phyloP scores from a whole-genome alignment of 331 rosid species.

The Quercus phellos region DNA sequence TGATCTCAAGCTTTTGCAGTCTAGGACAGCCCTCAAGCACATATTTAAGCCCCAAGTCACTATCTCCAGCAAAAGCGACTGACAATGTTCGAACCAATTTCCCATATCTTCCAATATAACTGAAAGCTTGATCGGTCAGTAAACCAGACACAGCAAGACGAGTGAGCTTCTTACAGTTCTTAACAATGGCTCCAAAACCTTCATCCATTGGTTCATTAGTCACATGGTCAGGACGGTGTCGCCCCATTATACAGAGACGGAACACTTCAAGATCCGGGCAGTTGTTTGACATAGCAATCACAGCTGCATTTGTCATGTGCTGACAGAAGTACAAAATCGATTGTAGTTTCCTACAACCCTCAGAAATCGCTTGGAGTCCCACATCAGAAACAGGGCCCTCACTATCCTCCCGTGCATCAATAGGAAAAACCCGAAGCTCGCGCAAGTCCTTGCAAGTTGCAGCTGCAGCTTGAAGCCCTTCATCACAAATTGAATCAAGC shows the following conservation, averaged over 20 bases:
- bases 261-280: slow-evolving; percentile 83
- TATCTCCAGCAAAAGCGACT: slow-evolving; percentile 78
- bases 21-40: slow-evolving; percentile 74
- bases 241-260: slow-evolving; percentile 81
- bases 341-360: slow-evolving; percentile 77
- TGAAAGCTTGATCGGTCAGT: slow-evolving; percentile 71
- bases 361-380: slow-evolving; percentile 75
- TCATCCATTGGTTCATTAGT: slow-evolving; percentile 77
- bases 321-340: slow-evolving; percentile 77
- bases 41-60: slow-evolving; percentile 54
- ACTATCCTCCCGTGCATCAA: slow-evolving; percentile 39
- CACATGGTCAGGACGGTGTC: slow-evolving; percentile 51
- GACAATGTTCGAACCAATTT: slow-evolving; percentile 76
- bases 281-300: slow-evolving; percentile 72
- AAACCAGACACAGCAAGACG: slow-evolving; percentile 85
- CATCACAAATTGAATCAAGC: slow-evolving; percentile 77
- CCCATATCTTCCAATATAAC: slow-evolving; percentile 64
- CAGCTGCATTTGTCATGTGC: slow-evolving; percentile 82
- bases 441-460: slow-evolving; percentile 69
- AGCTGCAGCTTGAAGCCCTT: slow-evolving; percentile 88
- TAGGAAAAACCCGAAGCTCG: slow-evolving; percentile 79
- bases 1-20: slow-evolving; percentile 79
- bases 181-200: slow-evolving; percentile 87
- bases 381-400: slow-evolving; percentile 87
- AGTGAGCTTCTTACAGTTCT: slow-evolving; percentile 84